Conservation (phyloP, 345 rosid genomes). For the Eucalyptus globulus region DNA sequence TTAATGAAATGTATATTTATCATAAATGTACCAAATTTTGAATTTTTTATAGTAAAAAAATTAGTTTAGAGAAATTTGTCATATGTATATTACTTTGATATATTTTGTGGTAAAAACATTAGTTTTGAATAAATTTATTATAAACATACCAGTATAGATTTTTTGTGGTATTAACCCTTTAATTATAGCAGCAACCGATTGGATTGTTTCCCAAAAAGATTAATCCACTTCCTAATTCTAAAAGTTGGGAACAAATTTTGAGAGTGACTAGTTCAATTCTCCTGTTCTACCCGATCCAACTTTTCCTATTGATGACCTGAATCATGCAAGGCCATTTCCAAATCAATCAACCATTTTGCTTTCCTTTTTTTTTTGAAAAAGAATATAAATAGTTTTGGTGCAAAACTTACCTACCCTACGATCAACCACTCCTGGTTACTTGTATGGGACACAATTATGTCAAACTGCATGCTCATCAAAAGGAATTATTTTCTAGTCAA, state of each 20-base stretch:
- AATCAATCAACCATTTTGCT: not conserved
- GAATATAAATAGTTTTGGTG: too few species aligned
- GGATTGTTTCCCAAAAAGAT: rapidly evolving
- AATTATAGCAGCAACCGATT: rapidly evolving
- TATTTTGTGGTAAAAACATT: too few species aligned
- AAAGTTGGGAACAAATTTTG: not conserved
- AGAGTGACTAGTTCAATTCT: rapidly evolving
- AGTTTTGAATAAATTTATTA: rapidly evolving
- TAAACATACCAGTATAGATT: too few species aligned
- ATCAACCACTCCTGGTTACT: not conserved
- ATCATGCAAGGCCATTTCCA: rapidly evolving
- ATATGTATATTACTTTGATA: rapidly evolving
- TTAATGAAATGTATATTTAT: rapidly evolving
- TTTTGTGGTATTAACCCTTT: rapidly evolving
- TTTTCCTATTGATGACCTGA: rapidly evolving
- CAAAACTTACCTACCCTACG: rapidly evolving
- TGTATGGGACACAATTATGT: not conserved
- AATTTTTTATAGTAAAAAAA: too few species aligned
- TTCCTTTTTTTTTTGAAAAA: too few species aligned
- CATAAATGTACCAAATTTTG: rapidly evolving
- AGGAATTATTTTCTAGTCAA: not conserved
- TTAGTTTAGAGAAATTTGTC: rapidly evolving
- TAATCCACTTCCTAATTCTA: rapidly evolving
- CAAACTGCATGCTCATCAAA: not conserved
- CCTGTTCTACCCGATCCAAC: rapidly evolving